Evolutionary conservation across 768 basidiomycete species (phyloP), one percentile per base, ranked within the genome.

Genomic region (Trametes maxima): DNA sequence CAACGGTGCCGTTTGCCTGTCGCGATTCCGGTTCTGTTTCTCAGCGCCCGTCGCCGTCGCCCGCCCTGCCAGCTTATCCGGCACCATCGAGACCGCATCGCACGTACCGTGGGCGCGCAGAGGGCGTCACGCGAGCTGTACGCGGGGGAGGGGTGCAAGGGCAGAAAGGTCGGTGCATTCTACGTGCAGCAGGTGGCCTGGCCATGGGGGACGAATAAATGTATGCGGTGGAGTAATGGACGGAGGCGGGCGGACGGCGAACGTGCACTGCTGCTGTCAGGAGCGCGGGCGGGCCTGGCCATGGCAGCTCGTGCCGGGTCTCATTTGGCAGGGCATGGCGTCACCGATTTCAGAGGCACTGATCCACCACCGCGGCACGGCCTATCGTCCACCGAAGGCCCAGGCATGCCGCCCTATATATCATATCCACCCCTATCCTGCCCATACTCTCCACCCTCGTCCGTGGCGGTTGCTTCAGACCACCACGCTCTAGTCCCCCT

Each of bases 391-490:
- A 22, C 33, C 17, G 44, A 47, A 43, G 48, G 57, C 48, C 57
- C 33, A 51, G 48, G 28, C 57, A 47, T 47, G 3, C 39, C n/a
- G 8, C 33, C 40, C 48, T 58, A 58, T 58, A 50, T 58, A 58
- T 46, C 55, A 13, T 28, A 12, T n/a, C 46, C 39, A 12, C 40
- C 24, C 39, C 37, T 21, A 10, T 48, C 8, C 39, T 13, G 13
- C 37, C 13, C 37, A 40, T 17, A 5, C n/a, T 37, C 45, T 28
- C 28, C 39, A 17, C 21, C 47, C 24, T 37, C 39, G 28, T 33
- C 8, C 46, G 47, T 49, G 47, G 46, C 49, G 17, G 46, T 28
- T 28, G 4, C 47, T 10, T 37, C 25, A 35, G 33, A 12, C 47
- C 39, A 57, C 48, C 57, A 36, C 43, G 44, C 13, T n/a, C 22